Evolutionary conservation across 2,329 filamentous ascomycete genomes (phyloP).

Genomic region (Botryotinia narcissicola): DNA sequence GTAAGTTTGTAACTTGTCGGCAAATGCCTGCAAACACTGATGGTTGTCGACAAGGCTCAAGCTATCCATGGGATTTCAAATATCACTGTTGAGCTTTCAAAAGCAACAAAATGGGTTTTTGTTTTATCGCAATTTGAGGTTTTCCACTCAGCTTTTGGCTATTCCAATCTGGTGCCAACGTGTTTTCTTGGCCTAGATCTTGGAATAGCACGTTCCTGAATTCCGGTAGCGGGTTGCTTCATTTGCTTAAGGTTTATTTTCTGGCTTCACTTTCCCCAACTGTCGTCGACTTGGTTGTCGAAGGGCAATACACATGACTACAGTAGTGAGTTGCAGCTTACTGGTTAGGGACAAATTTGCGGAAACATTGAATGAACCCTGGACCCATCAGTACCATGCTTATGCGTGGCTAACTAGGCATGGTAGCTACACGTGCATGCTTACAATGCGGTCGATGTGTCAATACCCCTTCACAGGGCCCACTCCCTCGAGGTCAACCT

Average conservation of each 20-base stretch:
- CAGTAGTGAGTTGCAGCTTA: not conserved
- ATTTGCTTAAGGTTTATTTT: not conserved
- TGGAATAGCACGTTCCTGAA: not conserved
- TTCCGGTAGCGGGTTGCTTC: not conserved
- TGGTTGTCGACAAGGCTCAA: not conserved
- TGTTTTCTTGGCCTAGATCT: not conserved
- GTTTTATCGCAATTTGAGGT: not conserved
- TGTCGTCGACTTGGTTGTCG: not conserved
- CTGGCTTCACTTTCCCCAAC: not conserved
- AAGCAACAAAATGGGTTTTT: not conserved
- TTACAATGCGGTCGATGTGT: constrained; percentile 3
- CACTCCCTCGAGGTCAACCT: not conserved
- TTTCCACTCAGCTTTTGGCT: not conserved
- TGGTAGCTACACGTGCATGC: not conserved
- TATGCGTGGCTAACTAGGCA: not conserved
- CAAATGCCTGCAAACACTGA: constrained; percentile 1
- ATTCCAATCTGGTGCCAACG: not conserved
- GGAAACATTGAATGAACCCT: constrained; percentile 2
- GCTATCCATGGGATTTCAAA: too few relatives aligned
- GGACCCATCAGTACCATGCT: not conserved
- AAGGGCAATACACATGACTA: not conserved
- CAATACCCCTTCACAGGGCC: not conserved
- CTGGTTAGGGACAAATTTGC: not conserved
- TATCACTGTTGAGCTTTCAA: not conserved
- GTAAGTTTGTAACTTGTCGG: not conserved